These are phyloP conservation scores for Coemansia sp. DNA, from an alignment of 192 early-diverging fungal species.

Conservation along the genomic window DNA sequence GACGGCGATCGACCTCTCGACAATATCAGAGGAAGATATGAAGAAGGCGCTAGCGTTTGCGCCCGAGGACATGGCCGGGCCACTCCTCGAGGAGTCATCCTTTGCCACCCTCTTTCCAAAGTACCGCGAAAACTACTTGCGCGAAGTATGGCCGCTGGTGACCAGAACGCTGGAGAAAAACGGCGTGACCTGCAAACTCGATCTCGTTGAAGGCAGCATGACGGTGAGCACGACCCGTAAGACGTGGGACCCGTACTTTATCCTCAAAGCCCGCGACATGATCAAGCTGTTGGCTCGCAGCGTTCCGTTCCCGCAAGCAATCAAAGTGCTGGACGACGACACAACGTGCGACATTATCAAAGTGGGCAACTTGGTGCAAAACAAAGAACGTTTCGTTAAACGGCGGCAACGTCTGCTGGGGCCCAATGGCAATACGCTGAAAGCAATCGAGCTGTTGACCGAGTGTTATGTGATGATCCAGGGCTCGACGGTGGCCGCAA, in stretches of 20 bases:
- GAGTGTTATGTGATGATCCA: constrained; percentile 97
- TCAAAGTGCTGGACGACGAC: constrained; percentile 91
- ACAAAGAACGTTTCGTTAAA: constrained; percentile 98
- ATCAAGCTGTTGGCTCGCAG: constrained; percentile 92
- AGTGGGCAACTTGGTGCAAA: constrained; percentile 91
- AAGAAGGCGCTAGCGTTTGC: constrained; percentile 89
- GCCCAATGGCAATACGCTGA: constrained; percentile 92
- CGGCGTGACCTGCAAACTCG: constrained; percentile 86
- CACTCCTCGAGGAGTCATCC: constrained; percentile 90
- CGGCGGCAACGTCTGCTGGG: constrained; percentile 92
- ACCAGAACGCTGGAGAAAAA: constrained; percentile 77
- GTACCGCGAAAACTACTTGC: constrained; percentile 93
- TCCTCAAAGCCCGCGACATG: constrained; percentile 91
- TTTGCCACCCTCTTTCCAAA: constrained; percentile 98
- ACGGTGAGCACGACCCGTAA: constrained; percentile 96
- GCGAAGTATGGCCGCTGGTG: constrained; percentile 87
- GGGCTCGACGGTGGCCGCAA: constrained; percentile 92
- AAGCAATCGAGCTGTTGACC: constrained; percentile 95
- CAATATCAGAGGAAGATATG: constrained; percentile 45
- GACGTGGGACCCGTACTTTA: constrained; percentile 91
- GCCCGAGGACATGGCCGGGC: constrained; percentile 63
- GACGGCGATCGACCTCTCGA: constrained; percentile 32
- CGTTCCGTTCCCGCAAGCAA: constrained; percentile 90
- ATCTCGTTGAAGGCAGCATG: constrained; percentile 97
- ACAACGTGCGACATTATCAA: constrained; percentile 94